Base-by-base conservation (phyloP, 768 basidiomycete species). In the Rhodotorula babjevae region DNA sequence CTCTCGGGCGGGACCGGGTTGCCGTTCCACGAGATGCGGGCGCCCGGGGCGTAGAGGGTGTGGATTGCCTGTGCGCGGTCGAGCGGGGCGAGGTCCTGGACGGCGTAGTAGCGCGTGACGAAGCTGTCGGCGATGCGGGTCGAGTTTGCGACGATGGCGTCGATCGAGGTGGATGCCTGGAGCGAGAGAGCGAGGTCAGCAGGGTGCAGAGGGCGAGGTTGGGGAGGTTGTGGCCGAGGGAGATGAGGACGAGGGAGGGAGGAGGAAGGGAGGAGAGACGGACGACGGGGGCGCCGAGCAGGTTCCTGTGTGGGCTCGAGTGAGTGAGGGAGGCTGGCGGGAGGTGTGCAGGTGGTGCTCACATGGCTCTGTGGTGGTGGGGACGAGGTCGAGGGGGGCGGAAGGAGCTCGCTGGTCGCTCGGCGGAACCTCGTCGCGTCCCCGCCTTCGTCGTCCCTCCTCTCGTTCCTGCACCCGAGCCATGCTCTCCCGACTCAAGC, bases 1-100 rank as follows among this genome's bases (percentile, higher is more conserved):
- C 67, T 68, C 40, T 16, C 56, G 47, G 46, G 67, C 3, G 68
- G 25, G 65, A 76, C 65, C 15, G 74, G 71, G 65, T 76, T 76
- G 40, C 74, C 74, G 63, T 76, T 76, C 74, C 74, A 76, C 3
- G 67, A 65, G 33, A 76, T 56, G 9, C 70, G 57, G 5, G 74
- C 66, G 27, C 60, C 61, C 44, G 67, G 74, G 8, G 70, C 61
- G 40, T 71, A 71, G 11, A 75, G 56, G 7, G 63, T 9, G 47
- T 62, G 64, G 11, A 74, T 40, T 0, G 36, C 27, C 2, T 31
- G 46, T 2, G 60, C 33, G n/a, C 73, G 61, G 23, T 71, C 64
- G 15, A 46, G 2, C 15, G 65, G 62, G 0, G 47, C 18, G 9
- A 59, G 52, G 55, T 75, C 74, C 23, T 68, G 68, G 0, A 65